phyloP scores from a whole-genome alignment of 768 basidiomycete genomes.

The Psilocybe subaeruginosa region DNA sequence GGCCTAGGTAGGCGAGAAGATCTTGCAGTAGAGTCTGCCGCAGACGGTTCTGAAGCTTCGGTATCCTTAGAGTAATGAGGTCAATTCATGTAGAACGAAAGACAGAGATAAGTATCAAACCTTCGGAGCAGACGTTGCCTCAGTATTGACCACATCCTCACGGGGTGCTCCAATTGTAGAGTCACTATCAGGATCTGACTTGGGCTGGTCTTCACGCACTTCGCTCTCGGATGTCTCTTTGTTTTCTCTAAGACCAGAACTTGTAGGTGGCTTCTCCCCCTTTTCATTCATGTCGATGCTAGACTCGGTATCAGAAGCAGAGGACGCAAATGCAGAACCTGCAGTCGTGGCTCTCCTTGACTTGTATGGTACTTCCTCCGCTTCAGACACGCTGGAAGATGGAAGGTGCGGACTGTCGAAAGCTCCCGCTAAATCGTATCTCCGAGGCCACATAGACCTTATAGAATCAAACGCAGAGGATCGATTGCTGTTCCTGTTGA shows the following conservation, averaged over 20 bases:
- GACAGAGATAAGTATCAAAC: constrained; percentile 24
- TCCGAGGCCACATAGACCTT: constrained; percentile 71
- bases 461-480: constrained; percentile 71
- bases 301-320: constrained; percentile 71
- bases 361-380: constrained; percentile 60
- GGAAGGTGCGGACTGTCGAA: constrained; percentile 59
- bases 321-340: constrained; percentile 59
- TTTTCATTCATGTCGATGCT: constrained; percentile 19
- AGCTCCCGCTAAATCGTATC: constrained; percentile 55
- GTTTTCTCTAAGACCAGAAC: neutral
- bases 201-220: constrained; percentile 27
- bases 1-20: constrained; percentile 70
- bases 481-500: constrained; percentile 55
- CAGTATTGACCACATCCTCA: constrained; percentile 9
- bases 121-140: constrained; percentile 18
- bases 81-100: constrained; percentile 2
- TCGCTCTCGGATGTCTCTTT: constrained; percentile 15
- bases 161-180: constrained; percentile 75
- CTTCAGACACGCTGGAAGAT: constrained; percentile 73
- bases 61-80: neutral
- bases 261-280: constrained; percentile 14
- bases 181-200: constrained; percentile 78
- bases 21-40: constrained; percentile 32
- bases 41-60: constrained; percentile 19
- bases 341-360: constrained; percentile 47